These are phyloP conservation scores for Russula foetens DNA, from an alignment of 768 basidiomycete genomes.

Conservation along the genomic window DNA sequence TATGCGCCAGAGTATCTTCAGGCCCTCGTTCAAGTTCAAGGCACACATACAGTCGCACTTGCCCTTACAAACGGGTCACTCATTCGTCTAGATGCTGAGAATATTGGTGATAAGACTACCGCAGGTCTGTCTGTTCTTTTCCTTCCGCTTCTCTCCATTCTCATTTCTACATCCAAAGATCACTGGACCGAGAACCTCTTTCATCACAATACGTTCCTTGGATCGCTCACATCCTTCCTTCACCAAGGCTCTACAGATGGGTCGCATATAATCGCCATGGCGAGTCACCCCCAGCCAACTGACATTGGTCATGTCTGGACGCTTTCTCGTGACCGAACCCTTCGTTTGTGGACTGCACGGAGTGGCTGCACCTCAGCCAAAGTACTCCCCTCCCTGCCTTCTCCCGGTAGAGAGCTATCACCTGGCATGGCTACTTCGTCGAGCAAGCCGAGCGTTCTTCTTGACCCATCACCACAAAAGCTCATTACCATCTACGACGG, in stretches of 20 bases:
- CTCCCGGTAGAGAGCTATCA: slow-evolving; percentile 26
- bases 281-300: slow-evolving; percentile 67
- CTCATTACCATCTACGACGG: slow-evolving; percentile 60
- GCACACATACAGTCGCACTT: slow-evolving; percentile 57
- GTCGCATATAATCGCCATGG: slow-evolving; percentile 60
- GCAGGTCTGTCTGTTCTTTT: slow-evolving; percentile 43
- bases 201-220: slow-evolving; percentile 59
- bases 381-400: slow-evolving; percentile 34
- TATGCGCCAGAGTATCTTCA: slow-evolving; percentile 34
- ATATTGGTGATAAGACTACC: slow-evolving; percentile 41
- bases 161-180: slow-evolving; percentile 36
- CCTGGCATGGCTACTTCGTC: slow-evolving; percentile 28
- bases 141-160: neutral
- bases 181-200: slow-evolving; percentile 62
- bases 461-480: slow-evolving; percentile 54
- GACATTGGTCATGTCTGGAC: slow-evolving; percentile 74
- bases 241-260: slow-evolving; percentile 39
- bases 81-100: slow-evolving; percentile 61
- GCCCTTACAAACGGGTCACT: slow-evolving; percentile 53
- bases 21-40: slow-evolving; percentile 50
- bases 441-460: slow-evolving; percentile 36
- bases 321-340: slow-evolving; percentile 76
- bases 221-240: slow-evolving; percentile 56
- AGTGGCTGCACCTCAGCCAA: slow-evolving; percentile 64
- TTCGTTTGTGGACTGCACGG: slow-evolving; percentile 79